Percentiles rank a stretch among this genome's conserved stretches.
Evolutionary conservation across 2,329 filamentous ascomycete genomes (phyloP).

Genomic region (Stylonectria norvegica): DNA sequence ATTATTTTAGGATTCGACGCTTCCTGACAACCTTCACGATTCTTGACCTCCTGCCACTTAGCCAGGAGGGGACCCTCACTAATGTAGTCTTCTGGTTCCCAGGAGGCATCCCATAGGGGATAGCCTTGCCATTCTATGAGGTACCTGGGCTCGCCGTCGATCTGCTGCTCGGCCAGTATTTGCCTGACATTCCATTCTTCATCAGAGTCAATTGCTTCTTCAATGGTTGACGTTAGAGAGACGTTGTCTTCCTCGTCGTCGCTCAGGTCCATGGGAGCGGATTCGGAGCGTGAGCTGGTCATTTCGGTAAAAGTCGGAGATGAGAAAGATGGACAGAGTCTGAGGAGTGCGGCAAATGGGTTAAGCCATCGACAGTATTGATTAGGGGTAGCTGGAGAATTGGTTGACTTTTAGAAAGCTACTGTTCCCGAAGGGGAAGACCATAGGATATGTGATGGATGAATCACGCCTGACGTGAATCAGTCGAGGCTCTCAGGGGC

Average conservation of each 20-base stretch:
- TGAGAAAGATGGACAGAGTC: no score
- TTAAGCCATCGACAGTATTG: no score
- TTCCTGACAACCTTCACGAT: constrained; percentile 32
- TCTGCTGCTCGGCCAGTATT: constrained; percentile 46
- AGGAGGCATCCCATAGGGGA: constrained; percentile 37
- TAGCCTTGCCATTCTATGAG: constrained; percentile 39
- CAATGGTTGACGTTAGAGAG: constrained; percentile 34
- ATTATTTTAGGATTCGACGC: constrained; percentile 37
- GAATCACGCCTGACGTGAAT: no score
- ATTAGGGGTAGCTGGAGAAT: no score
- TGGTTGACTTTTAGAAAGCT: no score
- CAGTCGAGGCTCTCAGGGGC: no score
- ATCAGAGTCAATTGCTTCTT: constrained; percentile 34
- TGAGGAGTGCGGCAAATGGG: no score
- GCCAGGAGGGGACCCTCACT: constrained; percentile 35
- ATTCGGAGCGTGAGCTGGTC: neutral
- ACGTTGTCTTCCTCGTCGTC: constrained; percentile 27
- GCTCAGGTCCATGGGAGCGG: constrained; percentile 5
- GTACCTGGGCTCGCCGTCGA: constrained; percentile 27
- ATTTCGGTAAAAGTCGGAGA: no score
- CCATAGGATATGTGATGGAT: no score
- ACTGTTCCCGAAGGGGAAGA: no score
- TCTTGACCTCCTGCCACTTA: constrained; percentile 43
- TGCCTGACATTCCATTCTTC: constrained; percentile 49
- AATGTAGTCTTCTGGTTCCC: constrained; percentile 50